Evolutionary conservation across 257 asterid species (phyloP), one percentile per base, ranked within the genome.

Genomic region (Nicotiana tomentosiformis): DNA sequence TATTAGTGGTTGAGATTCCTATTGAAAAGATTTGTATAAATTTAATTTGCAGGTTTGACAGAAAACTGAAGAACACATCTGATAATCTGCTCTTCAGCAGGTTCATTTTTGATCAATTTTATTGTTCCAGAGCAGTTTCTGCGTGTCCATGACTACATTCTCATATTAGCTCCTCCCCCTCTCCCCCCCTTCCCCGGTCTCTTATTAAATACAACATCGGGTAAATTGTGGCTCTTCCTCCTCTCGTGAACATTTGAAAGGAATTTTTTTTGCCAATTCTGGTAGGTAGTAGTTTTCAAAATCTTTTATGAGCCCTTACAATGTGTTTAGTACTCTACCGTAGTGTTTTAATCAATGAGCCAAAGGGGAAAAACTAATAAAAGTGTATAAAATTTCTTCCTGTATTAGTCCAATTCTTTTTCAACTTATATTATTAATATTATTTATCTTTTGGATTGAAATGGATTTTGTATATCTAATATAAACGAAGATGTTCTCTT

Each of bases 1-100:
- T 30, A 7, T 74, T 74, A 1, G 80, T 74, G 64, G 43, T 2
- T 74, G 20, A 74, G 51, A 43, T 23, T 14, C 26, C 61, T 12
- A 23, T 61, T 49, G 79, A 23, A 72, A 72, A 49, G 79, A 66
- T 8, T 17, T 68, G 55, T 26, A 81, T 85, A 51, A 69, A 58
- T 84, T 43, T 84, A 58, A 51, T 39, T 77, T 91, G 91, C 97
- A 95, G 99, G 99, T 95, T 95, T 37, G 99, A 95, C 90, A 90
- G 98, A 87, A 95, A 95, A 85, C 90, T 95, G 87, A 95, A 91
- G 64, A 95, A 95, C 92, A 90, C 97, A 51, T 94, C 90, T 20
- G 99, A 95, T 87, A 93, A 93, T 90, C 92, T 94, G 68, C 98
- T 95, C 53, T 95, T 95, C 88, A 95, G 99, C 98, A 94, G 98